Base-by-base conservation (phyloP, 225 moss, liverwort and hornwort genomes). In the Anthoceros angustus region DNA sequence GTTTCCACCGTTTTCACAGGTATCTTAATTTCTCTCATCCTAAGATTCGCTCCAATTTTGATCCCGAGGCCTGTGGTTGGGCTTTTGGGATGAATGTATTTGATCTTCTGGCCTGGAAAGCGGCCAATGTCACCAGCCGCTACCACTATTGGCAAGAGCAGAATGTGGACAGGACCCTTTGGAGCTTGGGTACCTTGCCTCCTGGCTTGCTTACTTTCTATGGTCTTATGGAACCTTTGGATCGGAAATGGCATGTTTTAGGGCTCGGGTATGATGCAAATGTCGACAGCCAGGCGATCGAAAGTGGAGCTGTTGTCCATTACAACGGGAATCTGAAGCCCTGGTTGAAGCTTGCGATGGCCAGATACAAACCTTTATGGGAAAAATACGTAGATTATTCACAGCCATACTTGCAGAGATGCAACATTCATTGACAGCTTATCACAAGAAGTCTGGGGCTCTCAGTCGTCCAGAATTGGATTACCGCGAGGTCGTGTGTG, bases 141-240 rank as follows among this genome's bases (percentile, higher is more conserved):
- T 84, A 84, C 70, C 84, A 84, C 65, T 84, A 84, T 67, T 84
- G 84, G 84, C 84, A 84, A 48, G 84, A 84, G 48, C 78, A 84
- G 24, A 84, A 84, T 25, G 84, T 84, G n/a, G 81, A 84, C 73
- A 64, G 81, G 41, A 81, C 81, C 9, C 73, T 84, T 2, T 84
- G 84, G 81, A 81, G 81, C 70, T 70, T 84, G 18, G 81, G 84
- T 42, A 84, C 81, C 0, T 48, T 84, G 62, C 81, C 81, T 15
- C 79, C 84, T 4, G 84, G 84, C 7, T 75, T 84, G 0, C 81
- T 84, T 9, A 79, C 84, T 10, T 84, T 84, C 50, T 84, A 84
- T 62, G 84, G 84, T 15, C 76, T 82, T 41, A 82, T 79, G 0
- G 79, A 84, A 64, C 84, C 84, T 48, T 70, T 84, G 46, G 79